Evolutionary conservation across 2,329 filamentous ascomycete species (phyloP).

Genomic region (Rugonectria rugulosa): DNA sequence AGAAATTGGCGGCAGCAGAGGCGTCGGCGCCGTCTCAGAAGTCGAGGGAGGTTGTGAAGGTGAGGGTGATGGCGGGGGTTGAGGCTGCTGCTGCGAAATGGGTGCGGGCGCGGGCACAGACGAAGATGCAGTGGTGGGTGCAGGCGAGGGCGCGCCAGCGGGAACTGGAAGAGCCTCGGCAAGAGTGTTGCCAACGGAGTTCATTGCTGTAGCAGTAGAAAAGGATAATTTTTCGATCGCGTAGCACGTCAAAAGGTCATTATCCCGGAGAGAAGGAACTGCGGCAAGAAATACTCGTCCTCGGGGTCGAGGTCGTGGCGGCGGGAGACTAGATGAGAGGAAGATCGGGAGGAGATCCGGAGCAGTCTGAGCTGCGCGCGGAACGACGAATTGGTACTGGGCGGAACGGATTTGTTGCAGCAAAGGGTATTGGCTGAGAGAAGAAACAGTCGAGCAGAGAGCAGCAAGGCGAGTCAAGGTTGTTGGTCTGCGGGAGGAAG

Average conservation of each 20-base stretch:
- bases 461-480: no score
- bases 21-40: constrained; percentile 36
- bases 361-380: constrained; percentile 24
- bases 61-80: constrained; percentile 36
- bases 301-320: constrained; percentile 15
- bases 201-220: constrained; percentile 42
- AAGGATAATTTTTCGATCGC: constrained; percentile 18
- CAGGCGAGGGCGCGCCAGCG: constrained; percentile 32
- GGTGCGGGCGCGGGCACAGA: constrained; percentile 22
- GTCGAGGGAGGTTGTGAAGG: constrained; percentile 37
- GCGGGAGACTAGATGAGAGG: constrained; percentile 15
- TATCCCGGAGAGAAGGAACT: constrained; percentile 27
- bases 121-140: constrained; percentile 22
- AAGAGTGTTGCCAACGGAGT: constrained; percentile 48
- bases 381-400: constrained; percentile 19
- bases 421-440: constrained; percentile 1
- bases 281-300: no score
- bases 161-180: constrained; percentile 39
- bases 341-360: constrained; percentile 21
- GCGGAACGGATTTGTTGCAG: constrained; percentile 9
- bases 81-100: constrained; percentile 33
- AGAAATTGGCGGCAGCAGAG: constrained; percentile 36
- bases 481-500: constrained; percentile 13
- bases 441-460: no score
- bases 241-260: constrained; percentile 36